Evolutionary conservation across 1,284 basidiomycete genomes (phyloP), one percentile per base, ranked within the genome.

Genomic region (Uromyces viciae-fabae): DNA sequence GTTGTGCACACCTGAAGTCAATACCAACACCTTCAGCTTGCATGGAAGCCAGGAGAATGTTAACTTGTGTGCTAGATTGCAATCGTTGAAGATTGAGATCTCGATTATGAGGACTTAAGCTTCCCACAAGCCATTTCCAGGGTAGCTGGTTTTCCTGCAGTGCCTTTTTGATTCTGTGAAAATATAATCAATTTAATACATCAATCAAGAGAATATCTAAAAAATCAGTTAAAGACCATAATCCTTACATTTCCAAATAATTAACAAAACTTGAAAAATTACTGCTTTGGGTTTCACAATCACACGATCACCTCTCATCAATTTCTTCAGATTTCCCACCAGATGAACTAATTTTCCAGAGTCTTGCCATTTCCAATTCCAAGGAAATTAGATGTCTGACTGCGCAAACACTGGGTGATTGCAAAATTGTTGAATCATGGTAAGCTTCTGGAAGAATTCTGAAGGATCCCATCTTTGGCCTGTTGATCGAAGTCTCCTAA

Each of bases 1-100:
- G 42, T 69, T 52, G 43, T 31, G 68, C 68, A 52, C 68, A 71
- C 17, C 43, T 33, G 25, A 71, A 71, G 52, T 71, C 68, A 33
- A 52, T 71, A 4, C 68, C 68, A n/a, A 46, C 46, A 19, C 68
- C 68, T 3, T 15, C 40, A 28, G 43, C n/a, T 71, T 33, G 11
- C 28, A 71, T 71, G 8, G 68, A 71, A 17, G 25, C 68, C n/a
- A 71, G 5, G 4, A 71, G 68, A 31, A 71, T 31, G 36, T 71
- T 71, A 31, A 25, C 31, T 8, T 52, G 31, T 5, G 68, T 1
- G 25, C 52, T 3, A 4, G 40, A 33, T 4, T 28, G 3, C 28
- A 71, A 71, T 15, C 15, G 11, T 2, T 22, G 11, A 49, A 71
- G 68, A 22, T 15, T 71, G 14, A 17, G 22, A 4, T 71, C 46